Evolutionary conservation across 768 basidiomycete genomes (phyloP).

Genomic region (Termitomyces sp.): DNA sequence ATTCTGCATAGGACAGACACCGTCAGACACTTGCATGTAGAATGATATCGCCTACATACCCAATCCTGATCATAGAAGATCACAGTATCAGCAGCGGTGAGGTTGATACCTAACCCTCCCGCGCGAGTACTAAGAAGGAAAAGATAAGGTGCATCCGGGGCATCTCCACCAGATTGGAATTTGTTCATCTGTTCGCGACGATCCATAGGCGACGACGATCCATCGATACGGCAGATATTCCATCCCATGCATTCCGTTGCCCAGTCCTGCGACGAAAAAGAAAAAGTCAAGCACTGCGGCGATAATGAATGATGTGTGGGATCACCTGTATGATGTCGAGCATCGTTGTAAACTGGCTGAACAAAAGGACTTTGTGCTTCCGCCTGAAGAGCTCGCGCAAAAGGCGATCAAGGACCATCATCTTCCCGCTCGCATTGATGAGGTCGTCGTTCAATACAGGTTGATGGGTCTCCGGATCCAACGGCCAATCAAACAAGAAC

Average conservation of each 20-base stretch:
- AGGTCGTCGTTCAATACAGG: constrained; percentile 74
- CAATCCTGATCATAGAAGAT: constrained; percentile 94
- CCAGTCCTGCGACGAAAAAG: constrained; percentile 62
- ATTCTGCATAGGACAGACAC: constrained; percentile 45
- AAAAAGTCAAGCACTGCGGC: not conserved
- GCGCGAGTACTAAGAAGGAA: constrained; percentile 82
- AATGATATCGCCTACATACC: constrained; percentile 39
- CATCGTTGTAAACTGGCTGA: constrained; percentile 96
- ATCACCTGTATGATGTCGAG: constrained; percentile 88
- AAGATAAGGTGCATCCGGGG: constrained; percentile 59
- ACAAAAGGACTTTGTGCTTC: constrained; percentile 81
- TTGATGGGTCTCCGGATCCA: constrained; percentile 56
- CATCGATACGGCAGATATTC: constrained; percentile 90
- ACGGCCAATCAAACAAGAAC: constrained; percentile 83
- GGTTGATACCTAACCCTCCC: constrained; percentile 78
- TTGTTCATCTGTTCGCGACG: constrained; percentile 81
- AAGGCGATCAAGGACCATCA: constrained; percentile 91
- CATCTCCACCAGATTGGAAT: constrained; percentile 75
- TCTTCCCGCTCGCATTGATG: constrained; percentile 89
- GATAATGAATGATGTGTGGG: not conserved
- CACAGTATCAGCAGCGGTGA: constrained; percentile 84
- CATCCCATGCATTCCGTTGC: constrained; percentile 79
- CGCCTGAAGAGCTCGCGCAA: constrained; percentile 76
- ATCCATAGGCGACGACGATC: constrained; percentile 73
- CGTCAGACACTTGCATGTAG: not conserved